Evolutionary conservation across 345 rosid species (phyloP).

Genomic region (Aquilaria yunnanensis): DNA sequence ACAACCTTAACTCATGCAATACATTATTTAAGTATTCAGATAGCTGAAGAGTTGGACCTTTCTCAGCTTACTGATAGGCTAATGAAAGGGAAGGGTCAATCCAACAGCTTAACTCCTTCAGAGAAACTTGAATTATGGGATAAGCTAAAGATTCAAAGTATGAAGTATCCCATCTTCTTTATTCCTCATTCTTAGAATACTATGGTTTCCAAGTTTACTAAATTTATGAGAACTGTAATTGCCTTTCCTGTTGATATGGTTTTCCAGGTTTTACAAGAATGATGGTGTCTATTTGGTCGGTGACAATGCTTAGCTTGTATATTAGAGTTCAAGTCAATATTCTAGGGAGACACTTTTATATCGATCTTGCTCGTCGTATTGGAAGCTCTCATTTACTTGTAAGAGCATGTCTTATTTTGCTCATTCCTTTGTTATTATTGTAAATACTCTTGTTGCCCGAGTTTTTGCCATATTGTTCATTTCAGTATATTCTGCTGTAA

Average conservation of each 20-base stretch:
- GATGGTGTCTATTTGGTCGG: constrained; percentile 78
- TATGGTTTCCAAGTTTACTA: neutral
- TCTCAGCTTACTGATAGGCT: constrained; percentile 64
- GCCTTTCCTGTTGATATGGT: neutral
- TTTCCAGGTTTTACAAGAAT: constrained; percentile 84
- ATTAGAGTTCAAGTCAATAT: constrained; percentile 94
- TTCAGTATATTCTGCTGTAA: no score
- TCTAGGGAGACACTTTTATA: constrained; percentile 87
- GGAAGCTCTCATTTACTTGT: constrained; percentile 58
- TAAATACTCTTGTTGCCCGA: no score
- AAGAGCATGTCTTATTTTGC: constrained; percentile 24
- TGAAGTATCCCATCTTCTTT: constrained; percentile 9
- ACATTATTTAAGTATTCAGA: constrained; percentile 47
- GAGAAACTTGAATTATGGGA: constrained; percentile 94
- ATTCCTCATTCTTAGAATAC: constrained; percentile 5
- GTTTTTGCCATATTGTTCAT: no score
- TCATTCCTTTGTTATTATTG: no score
- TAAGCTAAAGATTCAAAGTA: constrained; percentile 76
- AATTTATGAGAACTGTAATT: constrained; percentile 7
- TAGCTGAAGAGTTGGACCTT: constrained; percentile 68
- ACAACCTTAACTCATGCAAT: constrained; percentile 83
- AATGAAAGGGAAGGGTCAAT: constrained; percentile 73
- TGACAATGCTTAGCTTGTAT: constrained; percentile 78
- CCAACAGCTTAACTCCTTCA: constrained; percentile 43
- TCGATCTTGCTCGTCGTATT: constrained; percentile 79